Percentiles rank a stretch among this genome's conserved stretches.
These are phyloP conservation scores for Clarireedia sp. DNA, from an alignment of 2,329 filamentous ascomycete species.

Conservation along the genomic window DNA sequence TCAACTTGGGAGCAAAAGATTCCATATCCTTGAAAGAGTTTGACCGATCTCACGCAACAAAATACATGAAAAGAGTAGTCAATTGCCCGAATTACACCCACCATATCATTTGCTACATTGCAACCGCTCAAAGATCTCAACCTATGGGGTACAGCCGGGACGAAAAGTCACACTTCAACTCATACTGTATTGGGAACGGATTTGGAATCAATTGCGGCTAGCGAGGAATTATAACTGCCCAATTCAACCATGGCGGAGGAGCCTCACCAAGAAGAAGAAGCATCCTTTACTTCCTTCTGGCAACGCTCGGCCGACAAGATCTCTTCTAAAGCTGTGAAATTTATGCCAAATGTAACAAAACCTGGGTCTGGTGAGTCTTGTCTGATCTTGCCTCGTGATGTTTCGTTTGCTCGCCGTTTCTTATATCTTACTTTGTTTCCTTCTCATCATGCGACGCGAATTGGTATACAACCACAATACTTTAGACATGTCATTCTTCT, in stretches of 20 bases:
- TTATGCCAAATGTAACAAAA: slow-evolving; percentile 9
- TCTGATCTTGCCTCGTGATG: neutral
- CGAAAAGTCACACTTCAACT: no score
- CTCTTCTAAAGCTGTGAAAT: slow-evolving; percentile 9
- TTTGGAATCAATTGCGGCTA: neutral
- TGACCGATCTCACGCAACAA: no score
- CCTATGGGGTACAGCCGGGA: no score
- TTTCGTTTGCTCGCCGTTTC: neutral
- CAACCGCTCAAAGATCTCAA: no score
- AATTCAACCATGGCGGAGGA: neutral
- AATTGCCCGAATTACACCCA: no score
- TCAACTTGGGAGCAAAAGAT: no score
- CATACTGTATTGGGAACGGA: neutral
- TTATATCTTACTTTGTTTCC: neutral
- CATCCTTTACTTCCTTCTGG: slow-evolving; percentile 12
- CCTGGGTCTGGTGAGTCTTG: neutral
- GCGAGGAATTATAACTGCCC: neutral
- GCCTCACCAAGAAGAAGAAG: neutral
- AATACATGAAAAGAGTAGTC: no score
- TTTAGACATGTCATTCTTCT: neutral
- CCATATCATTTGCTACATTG: no score
- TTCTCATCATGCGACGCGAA: no score
- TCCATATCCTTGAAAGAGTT: no score
- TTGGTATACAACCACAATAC: no score
- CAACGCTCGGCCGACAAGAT: slow-evolving; percentile 9